Evolutionary conservation across 805 yeast genomes (phyloP).

Genomic region (Candida corydali): DNA sequence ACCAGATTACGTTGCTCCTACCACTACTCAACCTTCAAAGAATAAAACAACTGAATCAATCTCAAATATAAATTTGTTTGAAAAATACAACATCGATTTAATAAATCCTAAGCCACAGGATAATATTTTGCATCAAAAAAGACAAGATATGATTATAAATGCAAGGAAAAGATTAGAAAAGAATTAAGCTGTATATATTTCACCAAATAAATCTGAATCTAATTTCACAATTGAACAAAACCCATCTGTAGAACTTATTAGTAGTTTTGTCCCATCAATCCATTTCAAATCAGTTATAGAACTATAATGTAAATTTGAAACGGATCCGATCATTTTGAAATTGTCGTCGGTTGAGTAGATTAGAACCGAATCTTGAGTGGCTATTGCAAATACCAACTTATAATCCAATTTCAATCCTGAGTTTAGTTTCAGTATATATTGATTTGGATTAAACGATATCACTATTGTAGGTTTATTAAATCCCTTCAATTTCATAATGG

Average conservation of each 20-base stretch:
- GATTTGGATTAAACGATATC: conserved; percentile 67
- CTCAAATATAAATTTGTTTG: conserved; percentile 22
- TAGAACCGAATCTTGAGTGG: conserved; percentile 80
- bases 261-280: conserved; percentile 69
- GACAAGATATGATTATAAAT: conserved; percentile 38
- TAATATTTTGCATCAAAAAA: conserved; percentile 19
- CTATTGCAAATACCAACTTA: conserved; percentile 85
- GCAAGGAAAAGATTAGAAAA: conserved; percentile 45
- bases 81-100: conserved; percentile 40
- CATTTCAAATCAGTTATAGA: conserved; percentile 85
- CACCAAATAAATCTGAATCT: conserved; percentile 54
- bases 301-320: conserved; percentile 80
- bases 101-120: conserved; percentile 14
- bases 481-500: conserved; percentile 77
- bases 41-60: conserved; percentile 1
- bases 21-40: conserved; percentile 11
- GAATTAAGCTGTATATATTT: conserved; percentile 7
- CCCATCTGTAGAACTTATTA: conserved; percentile 88
- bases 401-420: conserved; percentile 59
- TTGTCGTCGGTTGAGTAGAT: conserved; percentile 73
- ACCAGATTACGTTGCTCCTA: conserved; percentile 24
- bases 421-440: conserved; percentile 35
- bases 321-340: conserved; percentile 63
- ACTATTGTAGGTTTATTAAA: conserved; percentile 82
- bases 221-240: conserved; percentile 72